Evolutionary conservation across 441 rosid species (phyloP), one percentile per base, ranked within the genome.

Genomic region (Mallotus japonicus): DNA sequence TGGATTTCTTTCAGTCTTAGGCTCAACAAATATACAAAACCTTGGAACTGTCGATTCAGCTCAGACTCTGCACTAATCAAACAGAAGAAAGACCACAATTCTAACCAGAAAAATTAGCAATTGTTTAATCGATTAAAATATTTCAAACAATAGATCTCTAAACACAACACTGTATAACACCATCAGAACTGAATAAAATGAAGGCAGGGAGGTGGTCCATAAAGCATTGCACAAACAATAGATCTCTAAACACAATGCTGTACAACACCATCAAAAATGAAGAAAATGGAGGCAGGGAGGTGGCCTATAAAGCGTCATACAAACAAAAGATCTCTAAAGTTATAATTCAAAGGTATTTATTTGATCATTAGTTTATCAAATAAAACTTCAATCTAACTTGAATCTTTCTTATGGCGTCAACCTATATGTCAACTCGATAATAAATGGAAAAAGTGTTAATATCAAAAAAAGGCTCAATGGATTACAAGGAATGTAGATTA

Each of bases 401-500:
- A 65, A 11, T 22, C 12, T 42, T 55, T 69, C 63, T 28, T 11
- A 17, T 19, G 14, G 44, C 14, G 19, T 19, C 24, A 40, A 19
- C 37, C 4, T 55, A 19, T 55, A 69, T 7, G 12, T 42, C 6
- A 42, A 37, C 51, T 63, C 11, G 6, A 42, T 62, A 37, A 62
- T 2, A 8, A 37, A 40, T 49, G 57, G 57, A 17, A 13, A 56
- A 56, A 6, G 60, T 10, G 1, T 5, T n/a, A 44, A 56, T 56
- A 56, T 40, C 16, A 24, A 15, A 72, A 60, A 46, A 9, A 28
- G 44, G 74, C 28, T 51, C 24, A 60, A 14, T 28, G 10, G 54
- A 71, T 59, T 70, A 47, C 56, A 47, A 40, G 46, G 3, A 16
- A 56, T 37, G 47, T 11, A 58, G 61, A 65, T 56, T 61, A 75